Evolutionary conservation across 78 protist species (phyloP).

Genomic region (Dictyostelium capitatum): DNA sequence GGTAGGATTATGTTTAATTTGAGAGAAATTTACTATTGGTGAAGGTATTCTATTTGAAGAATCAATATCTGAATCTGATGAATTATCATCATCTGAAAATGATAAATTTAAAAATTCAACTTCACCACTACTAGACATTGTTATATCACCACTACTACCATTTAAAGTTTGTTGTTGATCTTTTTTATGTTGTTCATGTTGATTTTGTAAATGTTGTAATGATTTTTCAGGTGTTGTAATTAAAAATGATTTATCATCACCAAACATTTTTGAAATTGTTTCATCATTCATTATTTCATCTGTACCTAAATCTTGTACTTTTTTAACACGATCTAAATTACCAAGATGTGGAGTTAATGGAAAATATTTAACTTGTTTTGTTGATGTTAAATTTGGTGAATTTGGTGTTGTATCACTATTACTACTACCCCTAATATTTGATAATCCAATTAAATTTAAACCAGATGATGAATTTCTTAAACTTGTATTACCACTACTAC

Average conservation of each 20-base stretch:
- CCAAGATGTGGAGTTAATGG: conserved; percentile 12
- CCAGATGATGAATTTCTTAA: too few relatives aligned
- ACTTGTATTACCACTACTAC: too few relatives aligned
- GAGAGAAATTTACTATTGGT: not conserved
- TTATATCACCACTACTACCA: too few relatives aligned
- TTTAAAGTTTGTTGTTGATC: not conserved
- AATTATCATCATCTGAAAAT: not conserved
- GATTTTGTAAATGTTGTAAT: not conserved
- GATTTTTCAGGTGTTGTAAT: not conserved
- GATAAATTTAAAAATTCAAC: not conserved
- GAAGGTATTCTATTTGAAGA: not conserved
- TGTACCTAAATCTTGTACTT: not conserved
- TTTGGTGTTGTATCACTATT: not conserved
- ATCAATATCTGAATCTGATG: not conserved
- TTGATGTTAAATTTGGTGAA: not conserved
- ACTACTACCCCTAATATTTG: too few relatives aligned
- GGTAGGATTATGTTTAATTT: not conserved
- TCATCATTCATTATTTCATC: conserved; percentile 12
- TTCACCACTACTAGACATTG: conserved; percentile 25
- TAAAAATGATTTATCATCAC: not conserved
- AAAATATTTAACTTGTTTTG: not conserved
- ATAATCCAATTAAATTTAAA: too few relatives aligned
- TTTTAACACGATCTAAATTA: conserved; percentile 19
- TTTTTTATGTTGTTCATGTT: not conserved
- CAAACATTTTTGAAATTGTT: conserved; percentile 1